Percentiles rank a stretch among this genome's conserved stretches.
phyloP scores from a whole-genome alignment of 805 yeast genomes.

The Metschnikowia reukaufii region DNA sequence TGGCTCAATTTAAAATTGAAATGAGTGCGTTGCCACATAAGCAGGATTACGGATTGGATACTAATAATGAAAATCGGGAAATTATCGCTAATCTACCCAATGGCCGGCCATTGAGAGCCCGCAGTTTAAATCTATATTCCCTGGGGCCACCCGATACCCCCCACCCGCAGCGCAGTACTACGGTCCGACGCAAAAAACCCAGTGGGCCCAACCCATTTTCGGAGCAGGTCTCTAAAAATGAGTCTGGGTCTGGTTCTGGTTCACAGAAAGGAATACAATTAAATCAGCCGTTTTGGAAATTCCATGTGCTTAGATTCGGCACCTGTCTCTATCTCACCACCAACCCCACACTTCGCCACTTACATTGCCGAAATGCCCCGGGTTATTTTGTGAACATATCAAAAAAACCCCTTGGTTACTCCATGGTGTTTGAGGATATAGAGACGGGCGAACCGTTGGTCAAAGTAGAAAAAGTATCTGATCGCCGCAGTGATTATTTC shows the following conservation, averaged over 20 bases:
- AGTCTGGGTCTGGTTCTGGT: not conserved
- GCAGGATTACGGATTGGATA: no score
- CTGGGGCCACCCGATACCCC: not conserved
- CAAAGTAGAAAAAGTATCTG: slow-evolving; percentile 7
- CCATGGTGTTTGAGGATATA: slow-evolving; percentile 18
- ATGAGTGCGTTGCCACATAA: not conserved
- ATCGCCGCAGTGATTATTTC: slow-evolving; percentile 3
- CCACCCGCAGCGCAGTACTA: slow-evolving; percentile 2
- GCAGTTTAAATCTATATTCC: slow-evolving; percentile 1
- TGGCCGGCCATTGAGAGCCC: not conserved
- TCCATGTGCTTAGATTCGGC: slow-evolving; percentile 57
- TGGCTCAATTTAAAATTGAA: not conserved
- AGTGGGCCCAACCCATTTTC: slow-evolving; percentile 12
- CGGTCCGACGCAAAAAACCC: slow-evolving; percentile 14
- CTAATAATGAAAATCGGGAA: not conserved
- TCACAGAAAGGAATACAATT: no score
- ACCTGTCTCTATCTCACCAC: slow-evolving; percentile 62
- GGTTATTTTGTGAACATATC: slow-evolving; percentile 48
- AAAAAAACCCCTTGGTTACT: slow-evolving; percentile 3
- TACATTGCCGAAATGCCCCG: slow-evolving; percentile 60
- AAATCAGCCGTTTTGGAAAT: slow-evolving; percentile 52
- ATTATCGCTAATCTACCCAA: not conserved
- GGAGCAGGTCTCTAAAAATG: not conserved
- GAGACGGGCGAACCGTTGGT: slow-evolving; percentile 17
- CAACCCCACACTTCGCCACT: slow-evolving; percentile 61